phyloP scores from a whole-genome alignment of 2,329 filamentous ascomycete species.

The Aureobasidium vineae region DNA sequence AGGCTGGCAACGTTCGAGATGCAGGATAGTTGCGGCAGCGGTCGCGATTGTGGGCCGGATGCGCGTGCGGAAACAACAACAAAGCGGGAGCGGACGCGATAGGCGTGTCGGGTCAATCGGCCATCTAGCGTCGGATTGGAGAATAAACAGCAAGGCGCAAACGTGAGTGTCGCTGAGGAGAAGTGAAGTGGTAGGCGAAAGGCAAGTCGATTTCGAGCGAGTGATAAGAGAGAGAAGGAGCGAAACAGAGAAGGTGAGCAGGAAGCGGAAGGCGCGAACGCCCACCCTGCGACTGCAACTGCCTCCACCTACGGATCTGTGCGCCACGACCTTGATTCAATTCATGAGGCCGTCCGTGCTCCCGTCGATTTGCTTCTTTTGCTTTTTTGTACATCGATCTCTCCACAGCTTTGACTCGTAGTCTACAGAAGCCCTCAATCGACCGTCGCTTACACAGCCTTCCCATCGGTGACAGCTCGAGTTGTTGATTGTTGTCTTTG shows the following conservation, averaged over 20 bases:
- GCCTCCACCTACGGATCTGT: background rate
- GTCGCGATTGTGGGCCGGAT: constrained; percentile 15
- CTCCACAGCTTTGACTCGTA: constrained; percentile 20
- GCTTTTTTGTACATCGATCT: constrained; percentile 10
- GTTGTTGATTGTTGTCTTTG: background rate
- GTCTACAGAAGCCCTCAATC: background rate
- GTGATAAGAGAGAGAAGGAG: constrained; percentile 1
- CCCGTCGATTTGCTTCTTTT: constrained; percentile 18
- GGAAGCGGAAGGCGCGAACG: constrained; percentile 19
- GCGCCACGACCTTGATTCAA: constrained; percentile 10
- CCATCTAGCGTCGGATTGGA: constrained; percentile 10
- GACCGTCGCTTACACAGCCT: background rate
- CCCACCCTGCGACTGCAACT: constrained; percentile 3
- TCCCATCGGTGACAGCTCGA: background rate
- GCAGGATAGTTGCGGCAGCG: constrained; percentile 17
- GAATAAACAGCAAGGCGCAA: background rate
- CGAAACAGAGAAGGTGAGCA: constrained; percentile 10
- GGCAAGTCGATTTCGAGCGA: background rate
- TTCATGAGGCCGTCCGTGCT: background rate
- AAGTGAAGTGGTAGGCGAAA: constrained; percentile 3
- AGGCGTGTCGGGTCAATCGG: constrained; percentile 7
- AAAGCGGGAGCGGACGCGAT: constrained; percentile 23
- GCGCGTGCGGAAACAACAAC: constrained; percentile 21
- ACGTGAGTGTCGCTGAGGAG: constrained; percentile 8
- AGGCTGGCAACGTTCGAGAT: constrained; percentile 18